Base-by-base conservation (phyloP, 1,284 basidiomycete species). In the Fomitopsis palustris region DNA sequence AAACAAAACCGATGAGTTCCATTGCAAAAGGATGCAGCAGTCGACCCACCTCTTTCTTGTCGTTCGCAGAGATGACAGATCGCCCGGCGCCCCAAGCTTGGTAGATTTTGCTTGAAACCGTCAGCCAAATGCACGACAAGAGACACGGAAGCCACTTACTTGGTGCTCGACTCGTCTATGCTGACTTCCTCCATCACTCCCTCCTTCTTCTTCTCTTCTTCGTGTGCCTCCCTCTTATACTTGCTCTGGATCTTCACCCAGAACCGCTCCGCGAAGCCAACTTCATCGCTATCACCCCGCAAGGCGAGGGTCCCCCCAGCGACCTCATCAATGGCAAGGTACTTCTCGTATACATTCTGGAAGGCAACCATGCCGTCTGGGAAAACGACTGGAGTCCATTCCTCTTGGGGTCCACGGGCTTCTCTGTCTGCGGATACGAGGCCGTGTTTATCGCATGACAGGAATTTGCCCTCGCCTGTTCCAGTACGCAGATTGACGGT, bases 171-270 rank as follows among this genome's bases (percentile, higher is more conserved):
- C 65, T 93, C 92, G 67, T 93, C 87, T 57, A 90, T 81, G 42
- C 81, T 79, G 1, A 79, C 75, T 60, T 80, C 75, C 45, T 82
- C 80, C 52, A 81, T 72, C 61, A 76, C 72, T 5, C 83, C 88
- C 61, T 85, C 87, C 67, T 83, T 87, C 74, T 83, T 85, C 77
- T 89, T 90, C 77, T 84, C 88, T 71, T 90, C 87, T 72, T 92
- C 86, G 52, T 88, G 79, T 4, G 92, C 93, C 72, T 96, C 94
- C 68, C 85, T 83, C 76, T 95, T 90, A 75, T 92, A 96, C 71
- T 93, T 93, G 74, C 83, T 86, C 77, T 97, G 95, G 52, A 96
- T 88, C 75, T 95, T 95, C 57, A 96, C 84, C 82, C 86, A 89
- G 72, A 95, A 93, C 14, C 87, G 79, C 69, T 96, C 93, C 42